phyloP scores from a whole-genome alignment of 305 asterid genomes.

The Solanum hybrid region DNA sequence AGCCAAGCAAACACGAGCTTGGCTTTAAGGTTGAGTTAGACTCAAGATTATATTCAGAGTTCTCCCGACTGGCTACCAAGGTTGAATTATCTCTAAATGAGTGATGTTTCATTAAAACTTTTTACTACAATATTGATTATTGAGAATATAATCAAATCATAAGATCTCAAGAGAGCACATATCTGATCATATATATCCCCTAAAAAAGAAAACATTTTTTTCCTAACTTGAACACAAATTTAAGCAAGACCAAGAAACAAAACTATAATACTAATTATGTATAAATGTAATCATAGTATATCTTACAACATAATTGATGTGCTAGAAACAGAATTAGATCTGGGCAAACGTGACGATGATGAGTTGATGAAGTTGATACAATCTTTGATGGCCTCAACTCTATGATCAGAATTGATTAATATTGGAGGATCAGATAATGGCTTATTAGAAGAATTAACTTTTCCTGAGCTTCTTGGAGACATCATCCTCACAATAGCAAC shows the following conservation, averaged over 20 bases:
- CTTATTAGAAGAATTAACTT: conserved; percentile 24
- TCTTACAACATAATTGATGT: background rate
- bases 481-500: conserved; percentile 21
- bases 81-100: background rate
- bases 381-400: conserved; percentile 74
- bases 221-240: background rate
- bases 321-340: conserved; percentile 46
- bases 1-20: background rate
- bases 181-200: background rate
- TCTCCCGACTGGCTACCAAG: background rate
- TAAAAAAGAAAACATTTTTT: background rate
- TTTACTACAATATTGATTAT: background rate
- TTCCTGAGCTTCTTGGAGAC: conserved; percentile 19
- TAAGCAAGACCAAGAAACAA: background rate
- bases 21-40: background rate
- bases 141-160: background rate
- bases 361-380: conserved; percentile 75
- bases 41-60: background rate
- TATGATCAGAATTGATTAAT: conserved; percentile 38
- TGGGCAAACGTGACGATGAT: conserved; percentile 41
- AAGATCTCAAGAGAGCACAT: background rate
- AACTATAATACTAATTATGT: background rate
- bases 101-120: background rate
- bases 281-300: background rate
- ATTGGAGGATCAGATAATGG: conserved; percentile 28